A percentile compares a stretch with the other conserved stretches of the same genome.
Evolutionary conservation across 2,329 filamentous ascomycete genomes (phyloP).

Genomic region (Aspergillus luchuensis): DNA sequence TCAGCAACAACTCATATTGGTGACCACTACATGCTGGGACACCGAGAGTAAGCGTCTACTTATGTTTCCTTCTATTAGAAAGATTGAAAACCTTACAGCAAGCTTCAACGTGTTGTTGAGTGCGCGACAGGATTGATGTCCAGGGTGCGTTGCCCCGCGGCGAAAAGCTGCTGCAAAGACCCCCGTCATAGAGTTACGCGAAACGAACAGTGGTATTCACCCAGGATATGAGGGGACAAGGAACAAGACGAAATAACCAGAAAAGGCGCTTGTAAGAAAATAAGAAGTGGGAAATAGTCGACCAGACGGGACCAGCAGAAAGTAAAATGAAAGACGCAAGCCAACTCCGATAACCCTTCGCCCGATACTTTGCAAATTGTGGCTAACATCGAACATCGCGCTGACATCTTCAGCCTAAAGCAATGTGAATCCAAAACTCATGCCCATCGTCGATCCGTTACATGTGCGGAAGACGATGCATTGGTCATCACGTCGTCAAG

Average conservation of each 20-base stretch:
- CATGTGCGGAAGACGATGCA: conserved; percentile 22
- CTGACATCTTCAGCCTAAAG: conserved; percentile 15
- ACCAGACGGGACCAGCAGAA: conserved; percentile 18
- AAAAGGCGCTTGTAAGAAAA: neutral
- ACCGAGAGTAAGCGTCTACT: neutral
- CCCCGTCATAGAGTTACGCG: neutral
- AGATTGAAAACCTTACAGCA: neutral
- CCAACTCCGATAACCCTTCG: conserved; percentile 15
- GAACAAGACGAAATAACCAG: neutral
- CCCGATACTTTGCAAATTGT: conserved; percentile 14
- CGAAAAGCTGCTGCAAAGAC: neutral
- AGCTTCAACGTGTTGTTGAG: neutral
- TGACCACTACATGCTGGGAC: neutral
- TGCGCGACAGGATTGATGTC: neutral
- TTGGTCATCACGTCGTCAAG: conserved; percentile 39
- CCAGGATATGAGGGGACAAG: neutral
- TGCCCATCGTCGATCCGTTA: conserved; percentile 14
- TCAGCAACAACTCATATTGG: neutral
- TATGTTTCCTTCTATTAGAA: neutral
- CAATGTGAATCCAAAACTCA: conserved; percentile 23
- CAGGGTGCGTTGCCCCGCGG: neutral
- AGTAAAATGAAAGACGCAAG: conserved; percentile 6
- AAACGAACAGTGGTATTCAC: neutral
- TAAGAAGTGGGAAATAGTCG: neutral
- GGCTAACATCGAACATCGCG: conserved; percentile 3